Conservation (phyloP, 768 basidiomycete genomes). For the Sporobolomyces pararoseus region DNA sequence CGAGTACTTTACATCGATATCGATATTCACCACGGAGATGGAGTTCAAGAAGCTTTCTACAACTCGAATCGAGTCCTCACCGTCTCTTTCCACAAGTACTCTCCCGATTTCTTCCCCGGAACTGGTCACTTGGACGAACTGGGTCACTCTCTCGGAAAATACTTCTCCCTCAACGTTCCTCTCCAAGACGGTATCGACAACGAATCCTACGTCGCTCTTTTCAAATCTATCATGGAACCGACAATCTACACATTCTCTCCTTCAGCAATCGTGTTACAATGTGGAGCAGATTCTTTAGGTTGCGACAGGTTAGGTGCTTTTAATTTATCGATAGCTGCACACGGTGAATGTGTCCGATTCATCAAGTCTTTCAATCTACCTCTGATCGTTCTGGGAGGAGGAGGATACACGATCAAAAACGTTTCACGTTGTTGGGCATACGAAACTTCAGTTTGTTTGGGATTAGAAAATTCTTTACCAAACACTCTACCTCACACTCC, state of each 20-base stretch:
- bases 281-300: conserved; percentile 92
- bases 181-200: conserved; percentile 95
- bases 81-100: conserved; percentile 98
- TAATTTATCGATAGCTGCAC: conserved; percentile 93
- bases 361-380: conserved; percentile 89
- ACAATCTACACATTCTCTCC: conserved; percentile 85
- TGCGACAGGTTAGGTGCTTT: conserved; percentile 93
- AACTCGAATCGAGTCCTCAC: conserved; percentile 98
- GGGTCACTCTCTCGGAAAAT: conserved; percentile 73
- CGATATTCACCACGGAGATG: conserved; percentile 97
- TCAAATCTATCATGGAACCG: conserved; percentile 94
- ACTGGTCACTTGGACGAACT: conserved; percentile 95
- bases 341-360: conserved; percentile 97
- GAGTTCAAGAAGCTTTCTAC: conserved; percentile 94
- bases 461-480: conserved; percentile 63
- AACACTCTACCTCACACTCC: conserved; percentile 82
- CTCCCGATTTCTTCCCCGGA: conserved; percentile 88
- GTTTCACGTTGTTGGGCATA: conserved; percentile 99
- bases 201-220: conserved; percentile 89
- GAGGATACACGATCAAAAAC: conserved; percentile 94
- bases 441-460: conserved; percentile 89
- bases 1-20: conserved; percentile 98
- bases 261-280: conserved; percentile 86
- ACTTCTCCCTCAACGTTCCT: conserved; percentile 92
- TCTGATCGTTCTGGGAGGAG: conserved; percentile 84